phyloP scores from a whole-genome alignment of 2,329 filamentous ascomycete species.

The Penicillium sp. region DNA sequence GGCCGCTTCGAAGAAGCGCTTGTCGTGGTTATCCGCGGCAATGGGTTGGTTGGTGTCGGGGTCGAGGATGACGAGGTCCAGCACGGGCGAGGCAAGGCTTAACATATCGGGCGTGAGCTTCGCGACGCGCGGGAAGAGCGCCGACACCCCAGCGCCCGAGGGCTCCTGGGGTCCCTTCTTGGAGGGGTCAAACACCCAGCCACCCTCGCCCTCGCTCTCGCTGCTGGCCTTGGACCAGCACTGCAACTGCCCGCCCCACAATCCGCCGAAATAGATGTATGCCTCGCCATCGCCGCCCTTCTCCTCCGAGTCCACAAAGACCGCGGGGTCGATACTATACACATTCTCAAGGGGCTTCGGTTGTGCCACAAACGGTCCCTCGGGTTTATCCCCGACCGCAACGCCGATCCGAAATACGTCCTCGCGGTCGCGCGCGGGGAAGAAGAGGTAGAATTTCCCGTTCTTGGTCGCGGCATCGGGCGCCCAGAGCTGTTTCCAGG shows the following conservation, averaged over 20 bases:
- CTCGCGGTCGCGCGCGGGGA: constrained; percentile 73
- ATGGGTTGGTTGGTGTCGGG: constrained; percentile 63
- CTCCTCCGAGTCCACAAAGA: constrained; percentile 64
- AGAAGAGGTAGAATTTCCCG: constrained; percentile 77
- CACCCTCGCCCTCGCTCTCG: neutral
- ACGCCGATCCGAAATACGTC: constrained; percentile 77
- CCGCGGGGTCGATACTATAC: constrained; percentile 78
- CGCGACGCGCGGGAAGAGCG: constrained; percentile 70
- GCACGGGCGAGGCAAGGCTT: constrained; percentile 59
- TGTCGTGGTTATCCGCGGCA: constrained; percentile 70
- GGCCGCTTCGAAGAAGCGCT: constrained; percentile 79
- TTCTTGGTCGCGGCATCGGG: constrained; percentile 73
- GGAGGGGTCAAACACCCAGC: constrained; percentile 59
- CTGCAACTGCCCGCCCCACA: constrained; percentile 82
- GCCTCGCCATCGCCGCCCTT: constrained; percentile 37
- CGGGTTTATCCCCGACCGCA: constrained; percentile 65
- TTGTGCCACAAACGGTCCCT: constrained; percentile 73
- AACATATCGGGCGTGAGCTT: constrained; percentile 69
- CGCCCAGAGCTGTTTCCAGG: constrained; percentile 78
- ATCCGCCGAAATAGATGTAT: constrained; percentile 77
- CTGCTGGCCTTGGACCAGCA: constrained; percentile 63
- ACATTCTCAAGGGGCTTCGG: constrained; percentile 68
- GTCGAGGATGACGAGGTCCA: constrained; percentile 68
- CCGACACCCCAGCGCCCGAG: constrained; percentile 57
- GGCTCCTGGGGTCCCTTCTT: constrained; percentile 66